Conservation (phyloP, 805 yeast species). For the Lipomyces orientalis region DNA sequence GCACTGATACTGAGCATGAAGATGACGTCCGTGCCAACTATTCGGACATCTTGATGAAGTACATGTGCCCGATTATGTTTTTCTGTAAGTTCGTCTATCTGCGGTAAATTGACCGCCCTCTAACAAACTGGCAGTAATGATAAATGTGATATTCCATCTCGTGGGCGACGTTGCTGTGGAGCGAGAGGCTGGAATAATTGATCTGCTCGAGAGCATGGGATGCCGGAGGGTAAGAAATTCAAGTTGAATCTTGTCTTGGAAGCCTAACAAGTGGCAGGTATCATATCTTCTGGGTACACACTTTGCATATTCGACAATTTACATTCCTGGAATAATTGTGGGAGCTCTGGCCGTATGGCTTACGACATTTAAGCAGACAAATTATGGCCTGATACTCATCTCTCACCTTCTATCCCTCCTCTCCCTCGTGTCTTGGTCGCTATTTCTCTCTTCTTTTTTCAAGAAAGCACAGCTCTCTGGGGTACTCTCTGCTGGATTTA, state of each 20-base stretch:
- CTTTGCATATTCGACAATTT: conserved; percentile 41
- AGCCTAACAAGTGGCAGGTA: not conserved
- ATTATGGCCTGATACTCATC: conserved; percentile 39
- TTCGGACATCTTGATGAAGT: conserved; percentile 39
- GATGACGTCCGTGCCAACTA: conserved; percentile 37
- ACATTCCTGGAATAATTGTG: conserved; percentile 44
- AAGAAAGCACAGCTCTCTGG: conserved; percentile 43
- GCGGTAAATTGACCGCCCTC: not conserved
- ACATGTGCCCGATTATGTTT: conserved; percentile 44
- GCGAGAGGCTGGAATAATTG: conserved; percentile 43
- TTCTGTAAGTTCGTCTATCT: conserved; percentile 20
- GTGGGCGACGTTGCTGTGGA: conserved; percentile 44
- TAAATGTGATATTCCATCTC: conserved; percentile 46
- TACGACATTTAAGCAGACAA: conserved; percentile 38
- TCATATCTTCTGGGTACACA: conserved; percentile 39
- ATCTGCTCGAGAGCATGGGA: conserved; percentile 43
- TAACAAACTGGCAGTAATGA: conserved; percentile 32
- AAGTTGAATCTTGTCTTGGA: not conserved
- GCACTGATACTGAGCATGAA: conserved; percentile 30
- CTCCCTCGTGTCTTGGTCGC: conserved; percentile 41
- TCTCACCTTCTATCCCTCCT: conserved; percentile 44
- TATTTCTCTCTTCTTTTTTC: conserved; percentile 43
- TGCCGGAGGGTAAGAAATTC: conserved; percentile 22
- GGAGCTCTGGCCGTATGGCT: conserved; percentile 37
- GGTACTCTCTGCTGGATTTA: conserved; percentile 42